Base-by-base conservation (phyloP, 495 filamentous ascomycete species). In the Ramalina intermedia region DNA sequence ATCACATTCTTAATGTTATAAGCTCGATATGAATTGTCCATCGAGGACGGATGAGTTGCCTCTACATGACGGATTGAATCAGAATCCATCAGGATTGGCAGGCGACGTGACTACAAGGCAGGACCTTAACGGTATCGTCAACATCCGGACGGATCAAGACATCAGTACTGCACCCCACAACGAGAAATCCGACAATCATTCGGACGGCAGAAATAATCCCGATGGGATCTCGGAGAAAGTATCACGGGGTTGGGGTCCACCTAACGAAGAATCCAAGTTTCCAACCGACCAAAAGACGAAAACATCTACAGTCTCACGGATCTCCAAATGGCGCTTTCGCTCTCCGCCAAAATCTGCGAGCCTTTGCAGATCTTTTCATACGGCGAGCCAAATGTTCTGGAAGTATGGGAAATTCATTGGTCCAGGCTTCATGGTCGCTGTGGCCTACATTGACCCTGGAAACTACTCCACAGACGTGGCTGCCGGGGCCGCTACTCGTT, bases 401-500 rank as follows among this genome's bases (percentile, higher is more conserved):
- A 89, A 79, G 29, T 91, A 84, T 57, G 64, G 63, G 48, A 79
- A 78, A 51, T 95, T 95, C 59, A 67, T 94, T 41, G 88, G 88
- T 1, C 88, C 88, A 12, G 87, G 87, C 1, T 88, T 94, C 62
- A 75, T 94, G 65, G 75, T 90, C 48, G 76, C 82, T 14, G 84
- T 88, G 38, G 82, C 83, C 17, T 78, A 82, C 66, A 86, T 90
- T 55, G 84, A 90, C 52, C 84, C 84, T 7, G 84, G 84, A 45
- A 93, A 93, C 63, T 90, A 90, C 63, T 75, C 85, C 4, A 90
- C 86, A 26, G 86, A 88, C 64, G 81, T 88, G 45, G 76, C 82
- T 29, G 86, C 81, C 37, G 81, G 81, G 51, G 78, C 80, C 29
- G 63, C 71, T 13, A 82, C 71, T 50, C 69, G 69, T 47, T 85